Base-by-base conservation (phyloP, 2,329 filamentous ascomycete genomes). In the Byssochlamys sp. region DNA sequence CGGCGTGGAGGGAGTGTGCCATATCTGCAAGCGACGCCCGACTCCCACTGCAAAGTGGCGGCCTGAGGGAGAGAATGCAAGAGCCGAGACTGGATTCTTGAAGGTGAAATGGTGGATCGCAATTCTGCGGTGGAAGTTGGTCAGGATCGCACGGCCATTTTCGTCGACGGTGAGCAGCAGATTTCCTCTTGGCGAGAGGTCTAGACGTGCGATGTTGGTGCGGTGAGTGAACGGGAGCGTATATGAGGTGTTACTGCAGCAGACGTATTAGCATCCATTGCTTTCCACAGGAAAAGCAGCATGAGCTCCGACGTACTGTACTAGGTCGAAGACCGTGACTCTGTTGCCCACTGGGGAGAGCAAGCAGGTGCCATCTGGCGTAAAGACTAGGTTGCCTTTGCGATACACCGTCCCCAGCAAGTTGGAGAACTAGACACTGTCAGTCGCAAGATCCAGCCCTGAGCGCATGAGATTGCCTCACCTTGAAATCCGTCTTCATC, bases 401-500 rank as follows among this genome's bases (percentile, higher is more conserved):
- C 91, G 90, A 80, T 97, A 99, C 71, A 99, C 94, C 66, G 94
- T 99, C 72, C 94, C 95, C 69, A 99, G 84, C 73, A 99, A 84
- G 77, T 97, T 99, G 73, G 92, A 96, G 78, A 99, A 99, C 91
- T 96, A 69, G 1, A 50, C 52, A n/a, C 12, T 12, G 59, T 60
- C 49, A 63, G 45, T 35, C 12, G 54, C 25, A 31, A 14, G 35
- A 12, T 31, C 9, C 29, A 51, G 19, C 14, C 6, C 11, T 11
- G 52, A 19, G 45, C 26, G 55, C 10, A 9, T 25, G n/a, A 11
- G 3, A 26, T 1, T n/a, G 52, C 56, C 59, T 58, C 74, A 95
- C 92, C 85, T 94, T 95, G 76, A 97, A 99, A 77, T 97, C 92
- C 65, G 91, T 97, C 88, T 97, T 99, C 94, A 99, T 99, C 60